phyloP scores from a whole-genome alignment of 345 rosid genomes.

The Populus euphratica region DNA sequence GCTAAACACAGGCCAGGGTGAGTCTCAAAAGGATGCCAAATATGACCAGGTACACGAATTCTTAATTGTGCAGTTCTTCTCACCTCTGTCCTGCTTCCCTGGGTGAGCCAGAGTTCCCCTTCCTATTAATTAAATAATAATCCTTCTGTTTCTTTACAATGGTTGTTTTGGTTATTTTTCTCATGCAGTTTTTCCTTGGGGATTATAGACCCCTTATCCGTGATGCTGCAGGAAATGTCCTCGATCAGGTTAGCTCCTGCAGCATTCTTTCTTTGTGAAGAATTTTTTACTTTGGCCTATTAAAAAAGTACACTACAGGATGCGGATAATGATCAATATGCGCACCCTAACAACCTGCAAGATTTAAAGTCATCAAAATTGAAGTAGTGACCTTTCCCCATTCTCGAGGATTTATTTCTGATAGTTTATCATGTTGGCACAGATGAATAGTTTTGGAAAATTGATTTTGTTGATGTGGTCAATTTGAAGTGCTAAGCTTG shows the following conservation, averaged over 20 bases:
- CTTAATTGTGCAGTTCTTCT: no score
- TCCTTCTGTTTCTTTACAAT: neutral
- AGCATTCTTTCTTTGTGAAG: neutral
- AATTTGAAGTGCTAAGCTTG: neutral
- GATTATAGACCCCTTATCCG: conserved; percentile 91
- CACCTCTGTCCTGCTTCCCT: no score
- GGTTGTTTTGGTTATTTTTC: conserved; percentile 5
- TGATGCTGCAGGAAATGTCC: conserved; percentile 76
- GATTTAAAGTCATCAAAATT: neutral
- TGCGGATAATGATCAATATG: neutral
- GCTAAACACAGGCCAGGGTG: conserved; percentile 97
- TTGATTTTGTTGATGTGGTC: neutral
- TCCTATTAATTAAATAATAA: no score
- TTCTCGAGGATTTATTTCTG: neutral
- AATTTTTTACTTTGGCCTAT: neutral
- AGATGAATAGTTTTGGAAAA: neutral
- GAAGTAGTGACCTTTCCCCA: neutral
- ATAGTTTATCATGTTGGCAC: neutral
- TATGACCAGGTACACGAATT: conserved; percentile 75
- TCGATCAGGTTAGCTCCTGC: conserved; percentile 72
- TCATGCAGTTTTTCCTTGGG: conserved; percentile 84
- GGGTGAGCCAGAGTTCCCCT: no score
- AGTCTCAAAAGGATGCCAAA: conserved; percentile 87
- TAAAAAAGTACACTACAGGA: neutral
- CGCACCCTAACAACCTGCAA: neutral